Evolutionary conservation across 805 yeast species (phyloP), one percentile per base, ranked within the genome.

Genomic region (Yamadazyma laniorum): DNA sequence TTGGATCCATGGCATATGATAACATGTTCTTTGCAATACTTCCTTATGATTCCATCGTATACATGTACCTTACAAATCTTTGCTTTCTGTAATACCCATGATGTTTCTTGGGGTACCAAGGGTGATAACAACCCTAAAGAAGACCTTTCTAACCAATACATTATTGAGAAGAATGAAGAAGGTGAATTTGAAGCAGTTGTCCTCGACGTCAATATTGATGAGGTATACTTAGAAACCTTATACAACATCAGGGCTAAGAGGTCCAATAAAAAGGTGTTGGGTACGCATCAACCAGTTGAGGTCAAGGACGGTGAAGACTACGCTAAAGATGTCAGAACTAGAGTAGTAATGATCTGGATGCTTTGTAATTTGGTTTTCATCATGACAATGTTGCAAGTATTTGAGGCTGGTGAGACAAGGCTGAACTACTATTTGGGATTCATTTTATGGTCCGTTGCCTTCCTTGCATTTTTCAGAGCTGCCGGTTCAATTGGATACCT

Each of bases 61-160:
- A 85, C 95, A 3, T 87, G 96, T 65, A 82, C 96, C 2, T 69
- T 91, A 40, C 97, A 91, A 63, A 89, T 93, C 42, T 91, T 89
- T 66, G 97, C 99, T 1, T 89, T 91, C 63, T 91, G 99, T 68
- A 91, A 91, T 60, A 91, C 97, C 3, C 98, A 91, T 64, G 99
- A 91, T 70, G 96, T 93, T 35, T 85, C 96, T 0, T 91, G 99
- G 99, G 99, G 99, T 63, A 91, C 99, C 2, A 91, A 91, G 59
- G 99, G 99, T 49, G 96, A 90, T 44, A 85, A 82, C 47, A 77
- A 76, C 43, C 83, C 79, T 32, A 57, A 61, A 26, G 75, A 79
- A 14, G 77, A 78, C 47, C 83, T 77, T 44, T 68, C 82, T 25
- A 90, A 95, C 33, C 82, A 85, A 31, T 95, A 95, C 34, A 85